These are phyloP conservation scores for Pseudozyma flocculosa DNA, from an alignment of 1,284 basidiomycete genomes.

Conservation along the genomic window DNA sequence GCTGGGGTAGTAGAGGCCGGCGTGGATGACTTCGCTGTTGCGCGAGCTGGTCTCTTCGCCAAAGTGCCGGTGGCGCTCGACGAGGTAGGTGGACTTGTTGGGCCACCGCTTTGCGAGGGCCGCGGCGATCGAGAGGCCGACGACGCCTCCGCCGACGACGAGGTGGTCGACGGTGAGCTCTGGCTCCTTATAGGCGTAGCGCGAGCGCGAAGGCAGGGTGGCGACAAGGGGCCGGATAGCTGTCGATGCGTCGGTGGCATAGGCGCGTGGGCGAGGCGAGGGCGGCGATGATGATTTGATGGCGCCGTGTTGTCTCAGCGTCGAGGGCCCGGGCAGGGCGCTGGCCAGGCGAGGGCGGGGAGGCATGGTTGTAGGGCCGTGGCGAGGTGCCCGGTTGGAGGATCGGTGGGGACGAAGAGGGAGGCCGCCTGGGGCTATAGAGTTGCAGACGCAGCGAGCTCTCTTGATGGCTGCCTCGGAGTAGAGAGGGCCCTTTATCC, in stretches of 20 bases:
- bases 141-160: constrained; percentile 86
- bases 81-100: constrained; percentile 74
- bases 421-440: too few species aligned
- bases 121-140: constrained; percentile 84
- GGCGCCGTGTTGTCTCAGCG: too few species aligned
- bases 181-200: constrained; percentile 61
- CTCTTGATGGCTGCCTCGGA: too few species aligned
- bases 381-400: too few species aligned
- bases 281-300: too few species aligned
- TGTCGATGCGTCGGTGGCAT: background rate
- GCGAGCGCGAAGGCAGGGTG: constrained; percentile 21
- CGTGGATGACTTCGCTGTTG: constrained; percentile 94
- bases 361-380: too few species aligned
- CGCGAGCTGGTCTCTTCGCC: constrained; percentile 65
- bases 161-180: constrained; percentile 80
- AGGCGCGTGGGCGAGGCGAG: background rate
- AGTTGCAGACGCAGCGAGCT: too few species aligned
- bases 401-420: too few species aligned
- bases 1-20: constrained; percentile 71
- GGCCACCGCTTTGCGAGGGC: constrained; percentile 71
- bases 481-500: too few species aligned
- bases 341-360: too few species aligned
- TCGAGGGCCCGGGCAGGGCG: too few species aligned
- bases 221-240: constrained; percentile 27
- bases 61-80: constrained; percentile 70